phyloP scores from a whole-genome alignment of 2,329 filamentous ascomycete species.

The Pseudogymnoascus verrucosus region DNA sequence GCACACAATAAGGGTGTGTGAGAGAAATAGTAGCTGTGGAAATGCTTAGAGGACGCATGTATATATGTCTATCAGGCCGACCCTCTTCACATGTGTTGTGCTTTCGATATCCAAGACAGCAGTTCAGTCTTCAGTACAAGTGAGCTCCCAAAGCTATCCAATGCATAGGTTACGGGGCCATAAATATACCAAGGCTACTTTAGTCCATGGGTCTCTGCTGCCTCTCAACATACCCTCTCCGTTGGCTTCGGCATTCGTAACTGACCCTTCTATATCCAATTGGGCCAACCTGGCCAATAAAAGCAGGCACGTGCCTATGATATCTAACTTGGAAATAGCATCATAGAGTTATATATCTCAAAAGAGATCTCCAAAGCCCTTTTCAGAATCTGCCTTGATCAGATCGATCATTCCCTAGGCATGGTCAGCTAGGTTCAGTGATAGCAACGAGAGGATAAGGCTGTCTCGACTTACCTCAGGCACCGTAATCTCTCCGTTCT shows the following conservation, averaged over 20 bases:
- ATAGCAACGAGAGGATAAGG: background rate
- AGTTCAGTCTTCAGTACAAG: background rate
- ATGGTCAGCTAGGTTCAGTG: conserved; percentile 16
- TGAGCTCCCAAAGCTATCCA: background rate
- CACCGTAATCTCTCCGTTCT: conserved; percentile 77
- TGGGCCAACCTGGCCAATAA: background rate
- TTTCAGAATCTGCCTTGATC: conserved; percentile 89
- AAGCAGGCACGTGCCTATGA: background rate
- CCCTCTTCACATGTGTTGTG: background rate
- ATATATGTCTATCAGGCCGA: background rate
- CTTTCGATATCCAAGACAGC: background rate
- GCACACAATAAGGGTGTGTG: background rate
- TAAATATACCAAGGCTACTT: background rate
- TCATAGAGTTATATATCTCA: conserved; percentile 29
- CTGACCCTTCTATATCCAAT: background rate
- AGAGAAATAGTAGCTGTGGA: background rate
- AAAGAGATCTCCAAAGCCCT: conserved; percentile 79
- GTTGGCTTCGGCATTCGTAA: background rate
- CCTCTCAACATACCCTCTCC: background rate
- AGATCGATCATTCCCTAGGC: conserved; percentile 78
- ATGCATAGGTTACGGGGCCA: background rate
- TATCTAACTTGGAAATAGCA: background rate
- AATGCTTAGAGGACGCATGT: no score
- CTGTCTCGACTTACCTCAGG: conserved; percentile 56
- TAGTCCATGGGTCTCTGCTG: background rate